Evolutionary conservation across 495 filamentous ascomycete species (phyloP), one percentile per base, ranked within the genome.

Genomic region (Haplographium delicatum): DNA sequence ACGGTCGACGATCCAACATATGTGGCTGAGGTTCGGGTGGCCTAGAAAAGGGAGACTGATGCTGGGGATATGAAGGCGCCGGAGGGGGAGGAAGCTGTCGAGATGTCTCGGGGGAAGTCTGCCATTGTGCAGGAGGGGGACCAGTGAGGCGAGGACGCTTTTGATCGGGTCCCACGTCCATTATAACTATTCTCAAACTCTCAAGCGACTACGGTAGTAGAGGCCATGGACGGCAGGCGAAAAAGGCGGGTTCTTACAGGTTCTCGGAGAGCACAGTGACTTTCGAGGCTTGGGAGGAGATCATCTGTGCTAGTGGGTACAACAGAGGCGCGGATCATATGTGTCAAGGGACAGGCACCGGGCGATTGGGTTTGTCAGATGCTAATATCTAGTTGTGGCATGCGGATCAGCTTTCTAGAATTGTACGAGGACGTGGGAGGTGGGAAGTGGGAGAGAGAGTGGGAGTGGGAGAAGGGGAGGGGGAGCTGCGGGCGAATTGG

Each of bases 141-240:
- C 43, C 42, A 1, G 18, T 31, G 47, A 55, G 37, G 10, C 55
- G 47, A 33, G 55, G 51, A 49, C 59, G 59, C 51, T 62, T 62
- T 27, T 37, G 47, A 25, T 62, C 59, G 27, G 54, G 53, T 30
- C 51, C 54, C 27, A 23, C 39, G 52, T 62, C 51, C 55, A 58
- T 58, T 33, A 54, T 58, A 33, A 31, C 43, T 51, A 43, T 50
- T 56, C 46, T 43, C 56, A 55, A 19, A 50, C 54, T 45, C 23
- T 61, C 46, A 61, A 46, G 44, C 45, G 46, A 40, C 37, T 53
- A 54, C 48, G 51, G 43, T 45, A 58, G 43, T 38, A 54, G 49
- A 48, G 56, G 56, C 55, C 56, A 62, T 62, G 51, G 52, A 62
- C 58, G 58, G 54, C 50, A 40, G 42, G 54, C 53, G 47, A 59